A percentile compares a stretch with the other conserved stretches of the same genome.
Evolutionary conservation across 768 basidiomycete genomes (phyloP).

Genomic region (Gelatoporia subvermispora): DNA sequence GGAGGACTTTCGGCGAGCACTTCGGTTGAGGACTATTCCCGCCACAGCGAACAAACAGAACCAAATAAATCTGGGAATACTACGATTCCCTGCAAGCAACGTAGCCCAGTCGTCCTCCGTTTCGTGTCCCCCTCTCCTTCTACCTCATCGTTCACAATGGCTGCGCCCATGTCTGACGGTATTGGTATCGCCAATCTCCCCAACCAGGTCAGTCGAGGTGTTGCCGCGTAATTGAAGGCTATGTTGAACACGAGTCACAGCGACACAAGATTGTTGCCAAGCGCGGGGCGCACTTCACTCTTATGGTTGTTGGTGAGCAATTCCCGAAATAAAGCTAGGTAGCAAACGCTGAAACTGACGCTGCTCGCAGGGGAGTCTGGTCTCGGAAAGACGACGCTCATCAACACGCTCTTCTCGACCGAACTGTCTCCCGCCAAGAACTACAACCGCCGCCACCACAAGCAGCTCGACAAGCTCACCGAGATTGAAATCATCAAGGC

Average conservation of each 20-base stretch:
- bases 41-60: too few species aligned
- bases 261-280: constrained; percentile 99
- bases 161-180: constrained; percentile 49
- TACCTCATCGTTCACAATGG: constrained; percentile 4
- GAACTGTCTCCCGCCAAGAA: constrained; percentile 91
- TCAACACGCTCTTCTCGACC: constrained; percentile 98
- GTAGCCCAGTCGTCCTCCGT: background rate
- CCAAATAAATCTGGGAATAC: too few species aligned
- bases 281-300: constrained; percentile 94
- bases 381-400: constrained; percentile 93
- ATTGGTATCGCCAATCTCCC: constrained; percentile 96
- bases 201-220: constrained; percentile 71
- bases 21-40: too few species aligned
- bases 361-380: constrained; percentile 88
- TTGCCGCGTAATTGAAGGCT: constrained; percentile 1
- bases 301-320: constrained; percentile 94
- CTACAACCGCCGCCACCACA: constrained; percentile 82
- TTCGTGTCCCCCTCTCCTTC: background rate
- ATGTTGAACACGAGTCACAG: constrained; percentile 36
- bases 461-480: constrained; percentile 97
- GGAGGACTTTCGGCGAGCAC: too few species aligned
- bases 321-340: background rate
- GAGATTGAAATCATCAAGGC: constrained; percentile 99
- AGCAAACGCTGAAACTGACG: too few species aligned
- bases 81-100: too few species aligned